These are phyloP conservation scores for Aphanoascus verrucosus DNA, from an alignment of 2,329 filamentous ascomycete species.

Conservation along the genomic window DNA sequence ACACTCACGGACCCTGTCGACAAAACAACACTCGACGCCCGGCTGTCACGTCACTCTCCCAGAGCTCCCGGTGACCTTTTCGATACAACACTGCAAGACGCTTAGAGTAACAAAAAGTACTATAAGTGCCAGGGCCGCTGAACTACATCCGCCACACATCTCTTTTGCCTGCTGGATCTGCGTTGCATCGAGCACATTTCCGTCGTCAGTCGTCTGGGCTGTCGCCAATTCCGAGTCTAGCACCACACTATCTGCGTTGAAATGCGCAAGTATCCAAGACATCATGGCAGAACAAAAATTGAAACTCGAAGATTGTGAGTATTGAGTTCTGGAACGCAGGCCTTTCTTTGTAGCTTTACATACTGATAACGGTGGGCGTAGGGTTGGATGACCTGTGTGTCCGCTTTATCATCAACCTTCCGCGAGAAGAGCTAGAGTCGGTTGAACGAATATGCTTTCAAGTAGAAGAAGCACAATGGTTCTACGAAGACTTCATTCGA, in stretches of 20 bases:
- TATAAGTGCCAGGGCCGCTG: too few species aligned
- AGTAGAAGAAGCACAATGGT: constrained; percentile 99
- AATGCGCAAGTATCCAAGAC: constrained; percentile 50
- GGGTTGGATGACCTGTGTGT: constrained; percentile 97
- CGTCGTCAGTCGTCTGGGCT: background rate
- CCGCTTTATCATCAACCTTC: constrained; percentile 95
- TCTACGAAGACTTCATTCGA: constrained; percentile 98
- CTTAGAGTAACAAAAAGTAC: background rate
- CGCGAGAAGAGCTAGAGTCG: constrained; percentile 76
- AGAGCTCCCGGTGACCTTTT: background rate
- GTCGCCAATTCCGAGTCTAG: background rate
- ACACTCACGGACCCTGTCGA: background rate
- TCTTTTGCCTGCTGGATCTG: background rate
- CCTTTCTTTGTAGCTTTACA: background rate
- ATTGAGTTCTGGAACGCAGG: background rate
- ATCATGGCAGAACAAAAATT: constrained; percentile 68
- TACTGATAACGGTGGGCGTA: constrained; percentile 26
- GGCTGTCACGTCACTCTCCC: background rate
- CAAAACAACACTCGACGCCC: background rate
- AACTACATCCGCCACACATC: background rate
- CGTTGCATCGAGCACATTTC: background rate
- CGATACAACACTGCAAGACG: background rate
- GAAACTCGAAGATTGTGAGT: constrained; percentile 78
- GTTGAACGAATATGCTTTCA: constrained; percentile 96
- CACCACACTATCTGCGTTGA: constrained; percentile 30